Evolutionary conservation across 2,329 filamentous ascomycete genomes (phyloP).

Genomic region (Botrytis aclada): DNA sequence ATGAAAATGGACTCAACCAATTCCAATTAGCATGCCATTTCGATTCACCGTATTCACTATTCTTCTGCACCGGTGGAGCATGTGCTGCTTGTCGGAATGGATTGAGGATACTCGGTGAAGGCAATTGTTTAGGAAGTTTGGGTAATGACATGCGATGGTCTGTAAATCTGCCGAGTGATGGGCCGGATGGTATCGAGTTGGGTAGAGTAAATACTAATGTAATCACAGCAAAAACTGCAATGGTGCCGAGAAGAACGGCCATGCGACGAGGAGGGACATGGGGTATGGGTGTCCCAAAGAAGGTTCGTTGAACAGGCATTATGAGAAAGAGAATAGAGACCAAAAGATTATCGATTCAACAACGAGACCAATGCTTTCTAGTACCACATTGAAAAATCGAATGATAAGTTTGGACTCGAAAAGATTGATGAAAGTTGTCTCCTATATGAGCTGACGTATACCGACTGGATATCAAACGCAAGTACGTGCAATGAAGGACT

Average conservation of each 20-base stretch:
- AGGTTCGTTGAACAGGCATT: slow-evolving; percentile 48
- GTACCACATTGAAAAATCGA: background rate
- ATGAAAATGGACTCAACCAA: slow-evolving; percentile 89
- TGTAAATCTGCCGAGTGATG: slow-evolving; percentile 48
- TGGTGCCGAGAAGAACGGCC: slow-evolving; percentile 48
- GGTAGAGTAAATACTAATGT: slow-evolving; percentile 53
- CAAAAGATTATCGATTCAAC: background rate
- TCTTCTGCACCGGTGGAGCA: slow-evolving; percentile 68
- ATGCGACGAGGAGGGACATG: slow-evolving; percentile 53
- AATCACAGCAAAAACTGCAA: slow-evolving; percentile 53
- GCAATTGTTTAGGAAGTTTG: slow-evolving; percentile 43
- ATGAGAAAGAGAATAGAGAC: slow-evolving; percentile 17
- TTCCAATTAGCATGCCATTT: slow-evolving; percentile 88
- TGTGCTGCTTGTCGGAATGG: slow-evolving; percentile 70
- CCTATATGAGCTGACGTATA: slow-evolving; percentile 10
- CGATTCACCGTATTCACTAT: slow-evolving; percentile 74
- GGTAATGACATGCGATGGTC: slow-evolving; percentile 51
- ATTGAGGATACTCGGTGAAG: slow-evolving; percentile 48
- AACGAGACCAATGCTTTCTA: background rate
- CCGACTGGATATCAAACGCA: background rate
- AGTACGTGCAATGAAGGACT: background rate
- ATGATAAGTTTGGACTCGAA: background rate
- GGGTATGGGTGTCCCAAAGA: slow-evolving; percentile 50
- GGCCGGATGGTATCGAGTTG: slow-evolving; percentile 46
- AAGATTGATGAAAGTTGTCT: background rate